Percentiles rank a stretch among this genome's conserved stretches.
These are phyloP conservation scores for Rhodotorula kratochvilovae DNA, from an alignment of 768 basidiomycete genomes.

Conservation along the genomic window DNA sequence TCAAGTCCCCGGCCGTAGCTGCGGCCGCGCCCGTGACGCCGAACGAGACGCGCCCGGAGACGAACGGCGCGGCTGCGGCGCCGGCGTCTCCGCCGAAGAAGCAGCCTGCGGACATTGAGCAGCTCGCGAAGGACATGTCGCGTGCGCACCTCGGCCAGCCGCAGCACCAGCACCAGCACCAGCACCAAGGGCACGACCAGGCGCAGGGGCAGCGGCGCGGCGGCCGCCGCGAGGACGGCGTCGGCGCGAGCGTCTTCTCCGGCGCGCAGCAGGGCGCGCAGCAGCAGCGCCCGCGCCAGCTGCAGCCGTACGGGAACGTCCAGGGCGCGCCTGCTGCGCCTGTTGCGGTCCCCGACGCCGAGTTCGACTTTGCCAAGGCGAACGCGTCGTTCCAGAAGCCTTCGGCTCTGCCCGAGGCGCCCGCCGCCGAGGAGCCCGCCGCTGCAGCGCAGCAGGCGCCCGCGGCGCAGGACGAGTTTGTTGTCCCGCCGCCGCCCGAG, in stretches of 20 bases:
- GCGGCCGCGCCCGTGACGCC: constrained; percentile 10
- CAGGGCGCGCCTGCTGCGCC: not conserved
- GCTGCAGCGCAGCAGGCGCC: not conserved
- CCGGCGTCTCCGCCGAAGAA: constrained; percentile 15
- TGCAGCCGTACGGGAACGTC: constrained; percentile 17
- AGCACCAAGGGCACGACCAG: not conserved
- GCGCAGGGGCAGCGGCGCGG: not conserved
- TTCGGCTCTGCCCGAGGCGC: not conserved
- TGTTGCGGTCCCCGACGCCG: constrained; percentile 31
- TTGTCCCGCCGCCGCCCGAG: constrained; percentile 25
- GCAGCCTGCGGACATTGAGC: constrained; percentile 29
- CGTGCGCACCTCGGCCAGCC: constrained; percentile 5
- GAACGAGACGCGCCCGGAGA: constrained; percentile 19
- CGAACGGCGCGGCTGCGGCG: constrained; percentile 10
- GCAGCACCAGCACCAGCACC: constrained; percentile 4
- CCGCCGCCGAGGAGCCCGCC: not conserved
- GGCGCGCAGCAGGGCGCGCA: not conserved
- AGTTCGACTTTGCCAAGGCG: constrained; percentile 45
- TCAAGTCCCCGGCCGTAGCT: not conserved
- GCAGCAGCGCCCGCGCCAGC: not conserved
- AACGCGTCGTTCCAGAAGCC: constrained; percentile 45
- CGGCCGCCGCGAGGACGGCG: constrained; percentile 16
- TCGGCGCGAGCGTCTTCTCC: constrained; percentile 22
- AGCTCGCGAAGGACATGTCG: constrained; percentile 37
- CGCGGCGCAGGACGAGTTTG: constrained; percentile 27